phyloP scores from a whole-genome alignment of 441 rosid species.

The Metrosideros polymorpha region DNA sequence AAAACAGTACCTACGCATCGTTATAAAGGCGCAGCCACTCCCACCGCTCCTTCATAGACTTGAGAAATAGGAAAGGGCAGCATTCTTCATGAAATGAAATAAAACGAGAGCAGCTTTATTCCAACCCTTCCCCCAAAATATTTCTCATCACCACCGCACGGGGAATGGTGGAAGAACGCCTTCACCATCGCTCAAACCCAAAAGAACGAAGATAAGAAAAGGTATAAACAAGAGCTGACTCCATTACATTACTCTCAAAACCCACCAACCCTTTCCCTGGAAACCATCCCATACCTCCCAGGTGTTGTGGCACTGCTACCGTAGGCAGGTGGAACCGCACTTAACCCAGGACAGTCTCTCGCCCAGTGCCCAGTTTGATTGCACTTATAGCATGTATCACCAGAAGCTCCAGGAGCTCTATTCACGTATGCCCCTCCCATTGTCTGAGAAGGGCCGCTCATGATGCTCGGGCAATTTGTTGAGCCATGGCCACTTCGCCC shows the following conservation, averaged over 20 bases:
- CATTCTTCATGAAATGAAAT: neutral
- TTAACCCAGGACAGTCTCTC: conserved; percentile 43
- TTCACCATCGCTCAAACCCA: neutral
- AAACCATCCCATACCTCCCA: conserved; percentile 33
- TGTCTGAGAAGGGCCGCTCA: conserved; percentile 43
- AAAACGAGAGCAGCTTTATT: neutral
- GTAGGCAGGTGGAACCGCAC: conserved; percentile 27
- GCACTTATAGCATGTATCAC: conserved; percentile 39
- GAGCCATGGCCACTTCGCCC: conserved; percentile 52
- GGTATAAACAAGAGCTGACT: neutral
- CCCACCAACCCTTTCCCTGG: conserved; percentile 42
- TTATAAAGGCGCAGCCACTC: neutral
- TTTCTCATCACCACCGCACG: neutral
- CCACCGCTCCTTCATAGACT: neutral
- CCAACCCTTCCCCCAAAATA: neutral
- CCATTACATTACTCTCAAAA: conserved; percentile 11
- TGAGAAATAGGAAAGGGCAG: neutral
- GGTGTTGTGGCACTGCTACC: conserved; percentile 20
- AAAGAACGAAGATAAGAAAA: neutral
- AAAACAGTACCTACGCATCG: neutral
- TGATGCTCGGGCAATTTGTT: conserved; percentile 58
- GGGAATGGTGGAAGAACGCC: neutral
- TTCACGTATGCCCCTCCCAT: conserved; percentile 19
- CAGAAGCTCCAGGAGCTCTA: conserved; percentile 13
- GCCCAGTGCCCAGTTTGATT: conserved; percentile 56